A percentile compares a stretch with the other conserved stretches of the same genome.
Evolutionary conservation across 1,284 basidiomycete species (phyloP).

Genomic region (Tylopilus orsonianus): DNA sequence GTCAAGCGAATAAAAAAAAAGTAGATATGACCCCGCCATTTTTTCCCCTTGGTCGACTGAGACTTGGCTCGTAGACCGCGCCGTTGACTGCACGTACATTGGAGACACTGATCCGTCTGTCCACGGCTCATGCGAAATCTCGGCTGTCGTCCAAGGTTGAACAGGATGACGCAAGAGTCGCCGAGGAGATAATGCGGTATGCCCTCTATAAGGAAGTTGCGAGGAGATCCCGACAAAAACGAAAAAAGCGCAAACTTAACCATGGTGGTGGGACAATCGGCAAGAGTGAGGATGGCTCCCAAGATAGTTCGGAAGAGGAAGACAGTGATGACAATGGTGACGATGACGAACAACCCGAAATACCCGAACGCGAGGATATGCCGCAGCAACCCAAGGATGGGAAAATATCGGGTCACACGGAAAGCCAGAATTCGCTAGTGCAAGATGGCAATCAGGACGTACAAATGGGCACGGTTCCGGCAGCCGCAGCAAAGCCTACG

Average conservation of each 20-base stretch:
- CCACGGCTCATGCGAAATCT: constrained; percentile 97
- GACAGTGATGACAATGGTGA: constrained; percentile 44
- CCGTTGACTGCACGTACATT: constrained; percentile 98
- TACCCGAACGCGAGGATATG: constrained; percentile 53
- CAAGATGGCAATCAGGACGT: constrained; percentile 64
- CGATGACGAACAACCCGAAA: constrained; percentile 39
- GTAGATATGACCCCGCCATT: constrained; percentile 43
- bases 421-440: constrained; percentile 53
- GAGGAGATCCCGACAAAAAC: constrained; percentile 62
- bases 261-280: constrained; percentile 44
- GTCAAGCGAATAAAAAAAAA: constrained; percentile 82
- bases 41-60: constrained; percentile 9
- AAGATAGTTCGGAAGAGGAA: constrained; percentile 45
- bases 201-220: constrained; percentile 98
- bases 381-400: constrained; percentile 32
- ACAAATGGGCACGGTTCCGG: constrained; percentile 54
- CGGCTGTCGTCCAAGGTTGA: constrained; percentile 86
- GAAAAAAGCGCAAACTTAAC: constrained; percentile 81
- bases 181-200: constrained; percentile 95
- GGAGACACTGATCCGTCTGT: constrained; percentile 96
- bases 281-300: constrained; percentile 38
- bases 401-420: constrained; percentile 33
- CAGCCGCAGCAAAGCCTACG: constrained; percentile 34
- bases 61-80: constrained; percentile 66
- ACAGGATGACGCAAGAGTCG: constrained; percentile 84